Conservation (phyloP, 257 asterid species). For the Solanum corneliomulleri region DNA sequence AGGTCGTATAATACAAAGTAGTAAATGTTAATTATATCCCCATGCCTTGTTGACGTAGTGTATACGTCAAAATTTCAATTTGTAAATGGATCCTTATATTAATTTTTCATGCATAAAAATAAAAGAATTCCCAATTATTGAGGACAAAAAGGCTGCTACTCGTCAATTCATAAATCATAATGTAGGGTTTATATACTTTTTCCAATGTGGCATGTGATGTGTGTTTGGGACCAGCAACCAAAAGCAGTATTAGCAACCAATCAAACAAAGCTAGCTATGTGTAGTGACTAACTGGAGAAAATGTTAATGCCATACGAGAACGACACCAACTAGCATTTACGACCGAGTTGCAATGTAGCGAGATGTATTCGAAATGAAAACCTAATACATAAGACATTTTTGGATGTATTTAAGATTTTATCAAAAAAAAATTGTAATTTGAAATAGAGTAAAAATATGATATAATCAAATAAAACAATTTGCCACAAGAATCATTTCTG, state of each 20-base stretch:
- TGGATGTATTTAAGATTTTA: too few species aligned
- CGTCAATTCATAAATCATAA: not conserved
- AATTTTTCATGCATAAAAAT: not conserved
- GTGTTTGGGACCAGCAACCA: not conserved
- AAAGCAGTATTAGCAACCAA: not conserved
- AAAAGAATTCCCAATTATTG: not conserved
- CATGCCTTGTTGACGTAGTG: not conserved
- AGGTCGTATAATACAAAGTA: not conserved
- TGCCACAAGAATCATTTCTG: not conserved
- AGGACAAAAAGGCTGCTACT: not conserved
- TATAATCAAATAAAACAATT: too few species aligned
- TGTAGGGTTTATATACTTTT: not conserved
- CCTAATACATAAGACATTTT: fast-evolving
- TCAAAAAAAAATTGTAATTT: too few species aligned
- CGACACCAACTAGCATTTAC: not conserved
- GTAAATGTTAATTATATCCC: not conserved
- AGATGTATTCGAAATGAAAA: too few species aligned
- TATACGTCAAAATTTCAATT: not conserved
- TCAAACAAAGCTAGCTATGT: not conserved
- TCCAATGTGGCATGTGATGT: not conserved
- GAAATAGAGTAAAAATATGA: too few species aligned
- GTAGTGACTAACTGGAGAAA: not conserved
- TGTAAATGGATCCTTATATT: not conserved
- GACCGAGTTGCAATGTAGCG: too few species aligned
- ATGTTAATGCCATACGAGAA: not conserved